phyloP scores from a whole-genome alignment of 2,329 filamentous ascomycete genomes.

The Aureobasidium lini region DNA sequence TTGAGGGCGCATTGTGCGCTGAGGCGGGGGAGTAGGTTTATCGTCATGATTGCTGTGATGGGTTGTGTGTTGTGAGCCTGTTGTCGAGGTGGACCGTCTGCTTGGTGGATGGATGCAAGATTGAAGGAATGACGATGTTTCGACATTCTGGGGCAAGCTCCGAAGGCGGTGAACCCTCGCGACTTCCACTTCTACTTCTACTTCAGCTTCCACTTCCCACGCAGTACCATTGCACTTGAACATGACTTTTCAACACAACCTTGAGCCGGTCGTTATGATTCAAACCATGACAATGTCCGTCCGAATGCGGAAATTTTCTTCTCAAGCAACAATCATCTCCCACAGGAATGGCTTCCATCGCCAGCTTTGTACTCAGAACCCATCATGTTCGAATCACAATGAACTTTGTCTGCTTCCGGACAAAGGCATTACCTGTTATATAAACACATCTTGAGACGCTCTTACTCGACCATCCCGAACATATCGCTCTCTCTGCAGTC shows the following conservation, averaged over 20 bases:
- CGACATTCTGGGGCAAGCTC: background rate
- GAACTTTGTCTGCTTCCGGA: too few species aligned
- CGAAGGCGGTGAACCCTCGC: background rate
- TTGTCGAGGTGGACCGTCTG: background rate
- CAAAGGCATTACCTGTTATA: too few species aligned
- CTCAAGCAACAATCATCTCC: background rate
- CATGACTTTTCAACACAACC: too few species aligned
- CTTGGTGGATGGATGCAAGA: background rate
- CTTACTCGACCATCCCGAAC: too few species aligned
- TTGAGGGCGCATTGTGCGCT: slow-evolving; percentile 1
- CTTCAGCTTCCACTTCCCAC: background rate
- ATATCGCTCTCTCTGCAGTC: too few species aligned
- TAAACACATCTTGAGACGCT: too few species aligned
- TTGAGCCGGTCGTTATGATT: too few species aligned
- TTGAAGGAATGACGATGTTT: slow-evolving; percentile 4
- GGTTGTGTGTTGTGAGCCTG: background rate
- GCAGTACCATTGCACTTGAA: too few species aligned
- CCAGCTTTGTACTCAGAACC: too few species aligned
- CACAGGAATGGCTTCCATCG: too few species aligned
- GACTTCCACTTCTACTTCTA: background rate
- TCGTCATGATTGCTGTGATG: background rate
- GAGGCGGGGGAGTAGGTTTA: slow-evolving; percentile 2
- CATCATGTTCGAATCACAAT: too few species aligned
- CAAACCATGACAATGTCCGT: background rate
- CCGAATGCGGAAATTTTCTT: background rate